Conservation (phyloP, 2,329 filamentous ascomycete genomes). For the Magnaporthiopsis rhizophila region DNA sequence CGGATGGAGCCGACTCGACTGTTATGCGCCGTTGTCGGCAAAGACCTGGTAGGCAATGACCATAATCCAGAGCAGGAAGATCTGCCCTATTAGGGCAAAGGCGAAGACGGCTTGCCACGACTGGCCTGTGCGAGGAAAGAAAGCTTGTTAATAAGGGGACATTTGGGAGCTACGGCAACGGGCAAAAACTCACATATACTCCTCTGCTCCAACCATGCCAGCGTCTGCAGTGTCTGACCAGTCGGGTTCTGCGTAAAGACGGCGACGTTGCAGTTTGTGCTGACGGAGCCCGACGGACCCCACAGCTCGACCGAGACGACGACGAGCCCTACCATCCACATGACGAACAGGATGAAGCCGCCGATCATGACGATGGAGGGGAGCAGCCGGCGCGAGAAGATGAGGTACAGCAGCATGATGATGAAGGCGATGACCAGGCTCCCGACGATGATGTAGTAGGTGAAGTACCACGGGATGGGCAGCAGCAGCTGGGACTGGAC, state of each 20-base stretch:
- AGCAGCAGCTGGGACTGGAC: conserved; percentile 48
- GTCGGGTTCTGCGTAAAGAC: conserved; percentile 44
- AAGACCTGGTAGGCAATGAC: conserved; percentile 61
- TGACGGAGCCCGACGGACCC: conserved; percentile 51
- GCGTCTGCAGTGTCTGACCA: conserved; percentile 44
- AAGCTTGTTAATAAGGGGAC: background rate
- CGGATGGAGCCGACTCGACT: background rate
- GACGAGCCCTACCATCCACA: conserved; percentile 61
- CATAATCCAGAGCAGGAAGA: conserved; percentile 62
- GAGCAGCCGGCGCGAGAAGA: conserved; percentile 51
- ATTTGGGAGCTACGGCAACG: background rate
- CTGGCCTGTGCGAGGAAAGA: conserved; percentile 33
- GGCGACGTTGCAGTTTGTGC: conserved; percentile 48
- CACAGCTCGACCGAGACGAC: conserved; percentile 56
- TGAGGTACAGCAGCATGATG: conserved; percentile 53
- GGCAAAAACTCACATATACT: conserved; percentile 47
- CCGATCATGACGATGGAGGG: conserved; percentile 56
- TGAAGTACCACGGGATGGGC: conserved; percentile 55
- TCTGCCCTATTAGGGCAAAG: conserved; percentile 49
- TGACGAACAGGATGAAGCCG: conserved; percentile 56
- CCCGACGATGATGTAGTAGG: conserved; percentile 54
- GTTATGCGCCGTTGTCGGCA: conserved; percentile 20
- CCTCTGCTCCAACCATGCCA: conserved; percentile 57
- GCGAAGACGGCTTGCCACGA: conserved; percentile 59
- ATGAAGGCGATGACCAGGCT: conserved; percentile 60